These are phyloP conservation scores for Drechslera avenae DNA, from an alignment of 2,329 filamentous ascomycete species.

Conservation along the genomic window DNA sequence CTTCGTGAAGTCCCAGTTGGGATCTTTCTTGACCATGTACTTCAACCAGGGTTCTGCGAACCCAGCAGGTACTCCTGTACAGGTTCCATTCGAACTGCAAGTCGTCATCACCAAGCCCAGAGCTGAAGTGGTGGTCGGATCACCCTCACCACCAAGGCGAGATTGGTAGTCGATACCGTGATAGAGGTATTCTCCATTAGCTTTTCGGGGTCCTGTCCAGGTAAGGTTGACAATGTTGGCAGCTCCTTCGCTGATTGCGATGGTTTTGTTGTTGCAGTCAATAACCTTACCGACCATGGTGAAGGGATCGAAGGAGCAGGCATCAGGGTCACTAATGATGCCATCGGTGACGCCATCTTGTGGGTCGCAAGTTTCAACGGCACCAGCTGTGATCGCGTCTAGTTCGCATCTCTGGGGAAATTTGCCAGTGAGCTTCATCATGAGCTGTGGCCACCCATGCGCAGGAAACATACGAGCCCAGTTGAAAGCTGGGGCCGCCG, in stretches of 20 bases:
- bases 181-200: constrained; percentile 25
- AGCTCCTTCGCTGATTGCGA: constrained; percentile 12
- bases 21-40: constrained; percentile 21
- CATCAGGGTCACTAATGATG: constrained; percentile 27
- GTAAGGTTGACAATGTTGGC: constrained; percentile 21
- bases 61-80: not conserved
- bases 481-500: constrained; percentile 36
- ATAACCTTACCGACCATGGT: constrained; percentile 16
- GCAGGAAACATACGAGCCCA: constrained; percentile 14
- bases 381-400: constrained; percentile 21
- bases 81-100: constrained; percentile 14
- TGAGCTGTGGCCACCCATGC: constrained; percentile 22
- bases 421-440: constrained; percentile 26
- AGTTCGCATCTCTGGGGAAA: constrained; percentile 31
- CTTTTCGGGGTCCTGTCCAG: constrained; percentile 20
- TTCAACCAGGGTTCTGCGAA: constrained; percentile 5
- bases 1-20: constrained; percentile 1
- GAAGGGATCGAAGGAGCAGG: constrained; percentile 31
- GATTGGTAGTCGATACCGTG: constrained; percentile 15
- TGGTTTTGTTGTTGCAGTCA: constrained; percentile 10
- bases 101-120: constrained; percentile 16
- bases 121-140: not conserved
- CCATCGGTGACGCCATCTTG: constrained; percentile 31
- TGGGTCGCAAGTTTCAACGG: constrained; percentile 29
- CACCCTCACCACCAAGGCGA: constrained; percentile 9